These are phyloP conservation scores for Rhododendron vialii DNA, from an alignment of 148 eudicot genomes.

Conservation along the genomic window DNA sequence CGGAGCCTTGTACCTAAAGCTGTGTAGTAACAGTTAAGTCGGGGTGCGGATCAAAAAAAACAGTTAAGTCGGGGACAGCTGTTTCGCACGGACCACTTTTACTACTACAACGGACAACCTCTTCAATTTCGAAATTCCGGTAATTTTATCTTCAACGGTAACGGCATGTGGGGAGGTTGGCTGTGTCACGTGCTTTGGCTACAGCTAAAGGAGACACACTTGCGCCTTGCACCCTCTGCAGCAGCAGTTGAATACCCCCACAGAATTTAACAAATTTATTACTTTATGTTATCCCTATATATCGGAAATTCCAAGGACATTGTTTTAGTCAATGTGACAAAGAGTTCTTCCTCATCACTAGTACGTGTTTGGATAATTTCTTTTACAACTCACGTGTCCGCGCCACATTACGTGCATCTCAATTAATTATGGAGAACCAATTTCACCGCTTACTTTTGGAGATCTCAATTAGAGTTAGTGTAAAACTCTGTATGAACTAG, in stretches of 20 bases:
- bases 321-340: background rate
- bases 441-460: too few species aligned
- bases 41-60: too few species aligned
- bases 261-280: constrained; percentile 1
- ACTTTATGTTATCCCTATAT: background rate
- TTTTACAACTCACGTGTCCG: too few species aligned
- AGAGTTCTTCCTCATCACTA: too few species aligned
- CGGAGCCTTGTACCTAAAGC: background rate
- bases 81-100: background rate
- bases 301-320: background rate
- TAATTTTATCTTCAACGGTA: background rate
- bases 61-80: constrained; percentile 16
- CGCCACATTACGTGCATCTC: too few species aligned
- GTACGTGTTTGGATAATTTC: too few species aligned
- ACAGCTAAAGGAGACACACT: constrained; percentile 28
- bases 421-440: too few species aligned
- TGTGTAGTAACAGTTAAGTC: constrained; percentile 14
- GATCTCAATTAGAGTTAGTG: too few species aligned
- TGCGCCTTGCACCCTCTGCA: constrained; percentile 25
- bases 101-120: background rate
- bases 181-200: constrained; percentile 23
- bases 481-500: too few species aligned
- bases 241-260: constrained; percentile 10
- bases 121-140: background rate
- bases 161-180: background rate